phyloP scores from a whole-genome alignment of 225 moss, liverwort and hornwort species.

The Sphagnum tenellum region DNA sequence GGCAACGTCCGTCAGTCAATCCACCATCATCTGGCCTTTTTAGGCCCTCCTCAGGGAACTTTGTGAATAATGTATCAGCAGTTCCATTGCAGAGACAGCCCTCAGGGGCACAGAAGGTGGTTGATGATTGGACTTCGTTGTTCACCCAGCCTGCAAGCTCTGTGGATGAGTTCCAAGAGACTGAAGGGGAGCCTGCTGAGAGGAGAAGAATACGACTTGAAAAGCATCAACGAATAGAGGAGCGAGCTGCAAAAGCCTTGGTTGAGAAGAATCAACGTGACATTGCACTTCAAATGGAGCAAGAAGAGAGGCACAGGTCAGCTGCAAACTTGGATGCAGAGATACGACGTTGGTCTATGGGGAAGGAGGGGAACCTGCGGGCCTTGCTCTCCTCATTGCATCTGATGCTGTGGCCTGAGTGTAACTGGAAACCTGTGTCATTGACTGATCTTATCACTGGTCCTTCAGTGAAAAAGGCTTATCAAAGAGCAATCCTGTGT shows the following conservation, averaged over 20 bases:
- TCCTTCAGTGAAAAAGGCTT: constrained; percentile 81
- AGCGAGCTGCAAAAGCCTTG: constrained; percentile 78
- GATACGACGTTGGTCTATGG: constrained; percentile 89
- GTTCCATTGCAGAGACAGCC: no score
- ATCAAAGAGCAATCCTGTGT: constrained; percentile 70
- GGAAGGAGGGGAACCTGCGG: constrained; percentile 91
- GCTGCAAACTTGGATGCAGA: constrained; percentile 77
- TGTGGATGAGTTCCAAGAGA: constrained; percentile 41
- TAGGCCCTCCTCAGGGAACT: constrained; percentile 37
- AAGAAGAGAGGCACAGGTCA: constrained; percentile 75
- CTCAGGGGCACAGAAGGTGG: constrained; percentile 20
- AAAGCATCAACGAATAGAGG: constrained; percentile 53
- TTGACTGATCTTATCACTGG: constrained; percentile 80
- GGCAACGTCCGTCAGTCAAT: constrained; percentile 51
- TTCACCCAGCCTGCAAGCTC: constrained; percentile 46
- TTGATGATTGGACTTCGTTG: constrained; percentile 76
- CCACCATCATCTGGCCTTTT: constrained; percentile 19
- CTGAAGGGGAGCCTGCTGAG: constrained; percentile 36
- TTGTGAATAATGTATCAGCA: constrained; percentile 11
- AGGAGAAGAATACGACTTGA: constrained; percentile 51
- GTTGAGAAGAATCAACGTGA: constrained; percentile 95
- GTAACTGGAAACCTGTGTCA: constrained; percentile 86
- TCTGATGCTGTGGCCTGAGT: constrained; percentile 80
- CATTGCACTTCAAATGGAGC: constrained; percentile 67
- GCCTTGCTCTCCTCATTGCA: constrained; percentile 92